Percentiles rank a stretch among this genome's conserved stretches.
Conservation (phyloP, 495 filamentous ascomycete species). For the Tetracladium marchalianum region DNA sequence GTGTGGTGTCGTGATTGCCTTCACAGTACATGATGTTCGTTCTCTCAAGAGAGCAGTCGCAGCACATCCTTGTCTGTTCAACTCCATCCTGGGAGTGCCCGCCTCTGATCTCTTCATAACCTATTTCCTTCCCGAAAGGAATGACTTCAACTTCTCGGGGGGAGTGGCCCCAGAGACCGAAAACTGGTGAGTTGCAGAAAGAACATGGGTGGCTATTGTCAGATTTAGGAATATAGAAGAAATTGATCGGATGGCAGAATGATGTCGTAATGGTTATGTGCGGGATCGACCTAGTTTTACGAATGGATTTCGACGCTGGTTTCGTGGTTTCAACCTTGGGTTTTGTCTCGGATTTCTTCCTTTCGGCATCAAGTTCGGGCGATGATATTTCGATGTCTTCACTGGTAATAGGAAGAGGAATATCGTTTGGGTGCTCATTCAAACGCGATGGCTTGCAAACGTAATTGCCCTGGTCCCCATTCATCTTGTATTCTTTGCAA, state of each 20-base stretch:
- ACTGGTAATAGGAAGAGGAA: no score
- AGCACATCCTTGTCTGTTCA: constrained; percentile 5
- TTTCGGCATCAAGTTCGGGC: no score
- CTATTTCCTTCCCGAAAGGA: background rate
- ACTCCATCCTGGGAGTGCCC: background rate
- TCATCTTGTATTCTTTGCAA: no score
- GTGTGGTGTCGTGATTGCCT: background rate
- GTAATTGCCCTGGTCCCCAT: no score
- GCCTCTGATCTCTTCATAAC: constrained; percentile 10
- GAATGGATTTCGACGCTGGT: background rate
- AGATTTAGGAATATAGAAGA: constrained; percentile 8
- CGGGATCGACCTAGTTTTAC: background rate
- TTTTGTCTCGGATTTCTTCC: no score
- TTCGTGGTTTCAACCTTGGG: no score
- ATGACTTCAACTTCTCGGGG: background rate
- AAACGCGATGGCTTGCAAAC: no score
- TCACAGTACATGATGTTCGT: background rate
- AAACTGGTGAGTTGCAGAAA: constrained; percentile 10
- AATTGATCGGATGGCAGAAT: constrained; percentile 11
- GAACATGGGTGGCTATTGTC: constrained; percentile 1
- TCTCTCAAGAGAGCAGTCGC: background rate
- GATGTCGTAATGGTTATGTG: constrained; percentile 8
- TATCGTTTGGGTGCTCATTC: no score
- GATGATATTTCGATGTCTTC: no score
- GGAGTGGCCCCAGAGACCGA: constrained; percentile 9